phyloP scores from a whole-genome alignment of 257 asterid genomes.

The Solanum tarapatanum region DNA sequence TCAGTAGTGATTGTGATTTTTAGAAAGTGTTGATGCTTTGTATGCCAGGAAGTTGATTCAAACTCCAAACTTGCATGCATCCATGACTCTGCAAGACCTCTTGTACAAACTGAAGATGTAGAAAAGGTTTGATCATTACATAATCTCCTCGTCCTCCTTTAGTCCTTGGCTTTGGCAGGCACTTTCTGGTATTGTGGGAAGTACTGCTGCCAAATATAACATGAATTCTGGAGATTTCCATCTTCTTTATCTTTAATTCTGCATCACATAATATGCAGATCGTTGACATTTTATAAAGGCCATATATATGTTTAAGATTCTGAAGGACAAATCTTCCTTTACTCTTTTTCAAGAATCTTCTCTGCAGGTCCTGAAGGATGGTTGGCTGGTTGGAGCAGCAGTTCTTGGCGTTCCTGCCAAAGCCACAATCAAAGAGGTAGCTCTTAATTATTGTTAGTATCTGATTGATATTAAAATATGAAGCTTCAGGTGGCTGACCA shows the following conservation, averaged over 20 bases:
- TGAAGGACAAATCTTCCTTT: not conserved
- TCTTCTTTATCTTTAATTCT: not conserved
- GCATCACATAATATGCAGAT: not conserved
- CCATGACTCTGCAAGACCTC: slow-evolving; percentile 98
- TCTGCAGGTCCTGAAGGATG: slow-evolving; percentile 83
- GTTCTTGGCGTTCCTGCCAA: slow-evolving; percentile 96
- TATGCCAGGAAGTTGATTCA: slow-evolving; percentile 58
- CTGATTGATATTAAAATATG: not conserved
- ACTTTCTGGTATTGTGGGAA: not conserved
- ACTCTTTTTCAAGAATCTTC: not conserved
- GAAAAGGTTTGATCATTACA: slow-evolving; percentile 42
- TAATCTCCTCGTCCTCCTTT: not conserved
- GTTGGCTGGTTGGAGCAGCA: slow-evolving; percentile 78
- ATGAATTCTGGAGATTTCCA: not conserved
- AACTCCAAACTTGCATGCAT: slow-evolving; percentile 75
- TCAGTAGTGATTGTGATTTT: slow-evolving; percentile 1
- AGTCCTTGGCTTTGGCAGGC: not conserved
- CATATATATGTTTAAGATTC: not conserved
- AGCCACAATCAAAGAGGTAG: slow-evolving; percentile 94
- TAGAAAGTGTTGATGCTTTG: slow-evolving; percentile 2
- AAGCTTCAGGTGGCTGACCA: not conserved
- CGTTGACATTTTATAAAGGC: not conserved
- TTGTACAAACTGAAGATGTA: slow-evolving; percentile 56
- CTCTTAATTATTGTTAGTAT: not conserved
- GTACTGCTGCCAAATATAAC: not conserved